Percentiles rank a stretch among this genome's conserved stretches.
Conservation (phyloP, 495 filamentous ascomycete species). For the Xylaria longipes region DNA sequence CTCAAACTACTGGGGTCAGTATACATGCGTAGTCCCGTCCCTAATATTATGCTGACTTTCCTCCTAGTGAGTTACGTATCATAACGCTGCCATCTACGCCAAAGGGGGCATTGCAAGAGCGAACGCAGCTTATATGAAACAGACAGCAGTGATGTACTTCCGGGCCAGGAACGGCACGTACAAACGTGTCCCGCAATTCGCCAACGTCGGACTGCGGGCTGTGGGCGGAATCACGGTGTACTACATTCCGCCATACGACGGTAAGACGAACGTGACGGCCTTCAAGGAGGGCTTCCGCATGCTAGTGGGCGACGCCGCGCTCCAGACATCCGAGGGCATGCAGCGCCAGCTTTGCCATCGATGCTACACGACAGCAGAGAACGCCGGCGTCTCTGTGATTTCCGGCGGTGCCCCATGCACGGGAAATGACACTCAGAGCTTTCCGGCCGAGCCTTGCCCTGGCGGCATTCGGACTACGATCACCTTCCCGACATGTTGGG, state of each 20-base stretch:
- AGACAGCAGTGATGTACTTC: constrained; percentile 49
- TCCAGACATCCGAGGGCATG: constrained; percentile 39
- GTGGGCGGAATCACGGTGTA: constrained; percentile 51
- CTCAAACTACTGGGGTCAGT: constrained; percentile 49
- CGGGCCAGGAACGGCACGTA: constrained; percentile 46
- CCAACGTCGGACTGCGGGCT: constrained; percentile 46
- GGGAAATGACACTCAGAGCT: constrained; percentile 34
- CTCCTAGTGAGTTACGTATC: neutral
- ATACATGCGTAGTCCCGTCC: neutral
- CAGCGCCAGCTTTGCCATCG: constrained; percentile 39
- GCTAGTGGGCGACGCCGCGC: constrained; percentile 47
- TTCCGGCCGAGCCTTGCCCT: constrained; percentile 27
- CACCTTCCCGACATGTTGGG: constrained; percentile 52
- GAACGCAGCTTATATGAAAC: neutral
- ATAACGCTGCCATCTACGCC: neutral
- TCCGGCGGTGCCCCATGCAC: constrained; percentile 38
- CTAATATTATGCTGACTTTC: neutral
- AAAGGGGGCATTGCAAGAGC: too few species aligned
- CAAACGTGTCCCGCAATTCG: constrained; percentile 46
- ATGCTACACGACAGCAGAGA: constrained; percentile 33
- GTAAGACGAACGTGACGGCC: constrained; percentile 44
- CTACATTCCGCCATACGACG: constrained; percentile 50
- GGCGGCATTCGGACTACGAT: constrained; percentile 48
- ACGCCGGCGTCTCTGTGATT: constrained; percentile 30
- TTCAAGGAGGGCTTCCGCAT: constrained; percentile 53